Evolutionary conservation across 2,329 filamentous ascomycete species (phyloP).

Genomic region (Penicillium sp.): DNA sequence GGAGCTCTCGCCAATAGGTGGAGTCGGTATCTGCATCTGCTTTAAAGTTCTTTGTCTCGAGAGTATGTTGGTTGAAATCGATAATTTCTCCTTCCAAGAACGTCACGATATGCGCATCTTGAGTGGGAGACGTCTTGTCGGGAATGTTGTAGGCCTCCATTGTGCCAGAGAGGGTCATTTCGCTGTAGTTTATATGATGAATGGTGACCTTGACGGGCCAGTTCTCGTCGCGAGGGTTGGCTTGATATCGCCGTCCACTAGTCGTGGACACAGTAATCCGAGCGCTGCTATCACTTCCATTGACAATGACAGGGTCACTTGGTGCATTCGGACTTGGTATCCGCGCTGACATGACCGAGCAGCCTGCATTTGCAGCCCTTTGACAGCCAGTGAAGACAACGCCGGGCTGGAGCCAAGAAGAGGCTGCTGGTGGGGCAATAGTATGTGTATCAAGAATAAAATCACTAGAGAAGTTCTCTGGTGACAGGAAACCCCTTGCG

Average conservation of each 20-base stretch:
- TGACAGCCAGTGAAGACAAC: constrained; percentile 63
- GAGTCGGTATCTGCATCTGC: constrained; percentile 48
- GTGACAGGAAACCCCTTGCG: constrained; percentile 53
- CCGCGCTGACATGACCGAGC: constrained; percentile 32
- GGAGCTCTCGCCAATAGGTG: constrained; percentile 50
- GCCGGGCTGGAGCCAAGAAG: constrained; percentile 64
- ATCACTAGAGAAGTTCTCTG: constrained; percentile 49
- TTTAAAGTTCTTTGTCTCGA: constrained; percentile 50
- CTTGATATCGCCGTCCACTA: constrained; percentile 38
- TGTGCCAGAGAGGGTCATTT: constrained; percentile 64
- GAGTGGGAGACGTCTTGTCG: constrained; percentile 46
- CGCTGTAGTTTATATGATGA: constrained; percentile 60
- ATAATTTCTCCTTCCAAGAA: constrained; percentile 70
- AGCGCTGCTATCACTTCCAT: constrained; percentile 31
- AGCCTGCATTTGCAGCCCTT: constrained; percentile 49
- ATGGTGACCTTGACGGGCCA: constrained; percentile 70
- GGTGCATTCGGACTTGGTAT: constrained; percentile 25
- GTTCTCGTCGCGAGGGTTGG: constrained; percentile 51
- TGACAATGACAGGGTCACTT: constrained; percentile 36
- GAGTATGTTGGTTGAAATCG: constrained; percentile 56
- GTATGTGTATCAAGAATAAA: constrained; percentile 43
- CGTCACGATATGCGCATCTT: constrained; percentile 58
- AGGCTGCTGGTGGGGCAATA: constrained; percentile 53
- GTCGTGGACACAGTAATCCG: constrained; percentile 40
- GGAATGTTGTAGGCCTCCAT: constrained; percentile 72